Base-by-base conservation (phyloP, 2,329 filamentous ascomycete genomes). In the Ceratocystis cacaofunesta region DNA sequence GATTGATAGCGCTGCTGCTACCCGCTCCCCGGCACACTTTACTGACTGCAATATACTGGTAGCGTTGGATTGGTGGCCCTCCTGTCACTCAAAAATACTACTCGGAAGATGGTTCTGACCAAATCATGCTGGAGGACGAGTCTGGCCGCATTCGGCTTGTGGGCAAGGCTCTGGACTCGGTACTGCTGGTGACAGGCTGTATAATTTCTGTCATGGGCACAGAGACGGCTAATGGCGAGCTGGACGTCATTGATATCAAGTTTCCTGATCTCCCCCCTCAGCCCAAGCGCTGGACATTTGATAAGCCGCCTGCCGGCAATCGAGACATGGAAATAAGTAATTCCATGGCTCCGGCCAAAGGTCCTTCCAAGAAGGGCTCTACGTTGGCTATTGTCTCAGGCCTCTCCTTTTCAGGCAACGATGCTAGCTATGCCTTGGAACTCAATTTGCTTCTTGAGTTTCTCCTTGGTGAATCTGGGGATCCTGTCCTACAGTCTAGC, bases 181-280 rank as follows among this genome's bases (percentile, higher is more conserved):
- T 88, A 28, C 79, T 90, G 68, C 81, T 97, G 6, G 92, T 96
- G 1, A 99, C 94, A 0, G 94, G 94, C 30, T 95, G 90, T 71
- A 91, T 99, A 71, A 82, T 97, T 52, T 92, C 91, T n/a, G 91
- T 92, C 2, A 84, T 99, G 78, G 94, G 94, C 44, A 96, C 91
- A 0, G 94, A 99, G 73, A 96, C 96, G 71, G 80, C 84, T 63
- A 87, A 92, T 75, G 94, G 94, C 69, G 90, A 96, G 70, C 91
- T 99, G 68, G 91, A 97, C 71, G 88, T 96, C 5, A 81, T 97
- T 50, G 92, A 96, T 74, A 80, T 96, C 70, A 90, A 92, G 72
- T 86, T 95, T 55, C 89, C 94, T 5, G 91, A 96, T 72, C 77
- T 99, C 3, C 82, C 92, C 17, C 84, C 85, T 0, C 94, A 99